Evolutionary conservation across 805 yeast species (phyloP), one percentile per base, ranked within the genome.

Genomic region (Candida boidinii): DNA sequence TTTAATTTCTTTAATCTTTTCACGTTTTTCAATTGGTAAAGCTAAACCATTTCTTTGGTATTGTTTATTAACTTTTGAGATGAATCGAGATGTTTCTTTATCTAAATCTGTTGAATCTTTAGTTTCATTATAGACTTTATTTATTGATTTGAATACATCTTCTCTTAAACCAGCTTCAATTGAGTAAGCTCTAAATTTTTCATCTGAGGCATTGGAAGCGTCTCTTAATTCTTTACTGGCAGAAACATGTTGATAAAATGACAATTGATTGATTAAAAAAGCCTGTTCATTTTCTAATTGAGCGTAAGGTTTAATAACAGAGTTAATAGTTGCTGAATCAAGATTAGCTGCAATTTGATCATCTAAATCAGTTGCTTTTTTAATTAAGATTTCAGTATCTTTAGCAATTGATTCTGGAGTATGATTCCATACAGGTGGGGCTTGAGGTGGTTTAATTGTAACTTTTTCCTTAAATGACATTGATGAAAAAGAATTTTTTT

Each of bases 241-340:
- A 3, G 88, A 78, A 9, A 85, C 88, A 43, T 79, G 78, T 53
- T 77, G 85, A 47, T 75, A 78, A 49, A 85, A 84, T 14, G 78
- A 62, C 44, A 82, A 54, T 43, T 68, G 78, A 44, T 68, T 69
- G 18, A 61, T 60, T 6, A 65, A 32, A 5, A 66, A 66, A 8
- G 62, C 54, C 27, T 66, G 61, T 17, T 55, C 56, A 48, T 81
- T 76, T 40, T 73, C 76, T 33, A 65, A 54, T 23, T 62, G 53
- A 17, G 76, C 71, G 37, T 59, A 64, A 12, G 80, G 77, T 33
- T 59, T 53, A 35, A 83, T 64, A 10, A 76, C 71, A 33, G 60
- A 65, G 2, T 73, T 81, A 37, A 80, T 56, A 2, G 78, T 61
- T 5, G 86, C 79, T 12, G 53, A 45, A 8, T 62, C 63, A 12